These are phyloP conservation scores for Thymus quinquecostatus DNA, from an alignment of 257 asterid species.

Conservation along the genomic window DNA sequence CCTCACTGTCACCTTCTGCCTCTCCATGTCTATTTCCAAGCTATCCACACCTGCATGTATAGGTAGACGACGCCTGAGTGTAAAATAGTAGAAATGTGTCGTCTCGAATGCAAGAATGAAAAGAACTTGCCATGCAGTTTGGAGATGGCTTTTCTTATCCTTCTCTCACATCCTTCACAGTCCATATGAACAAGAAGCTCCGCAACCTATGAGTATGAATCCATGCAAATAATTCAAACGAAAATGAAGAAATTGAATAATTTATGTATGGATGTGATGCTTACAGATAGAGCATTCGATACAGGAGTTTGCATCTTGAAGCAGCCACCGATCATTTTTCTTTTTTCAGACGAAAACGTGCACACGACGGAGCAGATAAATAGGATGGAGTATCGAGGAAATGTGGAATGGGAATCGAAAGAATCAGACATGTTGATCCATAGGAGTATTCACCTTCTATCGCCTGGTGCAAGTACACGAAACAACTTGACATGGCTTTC, in stretches of 20 bases:
- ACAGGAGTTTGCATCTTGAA: conserved; percentile 40
- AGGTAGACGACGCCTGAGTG: no score
- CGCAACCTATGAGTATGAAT: conserved; percentile 41
- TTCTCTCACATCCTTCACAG: conserved; percentile 64
- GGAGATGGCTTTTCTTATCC: conserved; percentile 54
- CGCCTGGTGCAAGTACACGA: conserved; percentile 14
- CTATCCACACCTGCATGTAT: conserved; percentile 50
- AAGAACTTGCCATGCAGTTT: conserved; percentile 46
- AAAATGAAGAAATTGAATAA: not conserved
- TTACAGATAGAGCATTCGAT: conserved; percentile 47
- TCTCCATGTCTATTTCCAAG: conserved; percentile 62
- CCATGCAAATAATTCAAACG: not conserved
- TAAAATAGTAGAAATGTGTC: no score
- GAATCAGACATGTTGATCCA: conserved; percentile 31
- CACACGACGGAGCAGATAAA: no score
- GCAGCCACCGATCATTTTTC: conserved; percentile 47
- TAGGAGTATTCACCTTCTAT: conserved; percentile 24
- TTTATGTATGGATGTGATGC: conserved; percentile 7
- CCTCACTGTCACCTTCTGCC: conserved; percentile 57
- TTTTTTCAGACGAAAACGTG: not conserved
- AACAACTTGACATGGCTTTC: conserved; percentile 20
- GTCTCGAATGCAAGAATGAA: not conserved
- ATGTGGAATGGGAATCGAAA: not conserved
- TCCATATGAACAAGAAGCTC: conserved; percentile 65
- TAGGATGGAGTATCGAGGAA: no score